A percentile compares a stretch with the other conserved stretches of the same genome.
Conservation (phyloP, 495 filamentous ascomycete species). For the Neurospora sp. region DNA sequence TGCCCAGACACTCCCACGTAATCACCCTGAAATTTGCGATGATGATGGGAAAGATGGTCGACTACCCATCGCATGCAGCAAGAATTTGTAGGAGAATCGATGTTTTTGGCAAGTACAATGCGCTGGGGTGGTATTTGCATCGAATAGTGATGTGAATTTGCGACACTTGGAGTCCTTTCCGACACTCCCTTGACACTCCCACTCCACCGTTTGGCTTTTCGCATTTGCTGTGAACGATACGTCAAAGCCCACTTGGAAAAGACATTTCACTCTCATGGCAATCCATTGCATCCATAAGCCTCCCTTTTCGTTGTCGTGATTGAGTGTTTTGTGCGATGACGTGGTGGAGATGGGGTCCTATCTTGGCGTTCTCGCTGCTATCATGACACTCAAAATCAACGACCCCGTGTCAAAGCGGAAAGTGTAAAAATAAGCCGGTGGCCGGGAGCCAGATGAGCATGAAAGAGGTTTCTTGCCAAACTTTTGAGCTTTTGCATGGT, state of each 20-base stretch:
- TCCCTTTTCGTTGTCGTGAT: neutral
- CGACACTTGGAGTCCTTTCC: neutral
- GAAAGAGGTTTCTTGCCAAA: neutral
- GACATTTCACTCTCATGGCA: neutral
- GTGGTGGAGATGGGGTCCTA: neutral
- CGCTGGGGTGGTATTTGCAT: neutral
- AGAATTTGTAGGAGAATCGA: neutral
- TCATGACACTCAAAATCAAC: neutral
- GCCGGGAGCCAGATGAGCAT: neutral
- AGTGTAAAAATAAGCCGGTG: neutral
- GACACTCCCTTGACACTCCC: neutral
- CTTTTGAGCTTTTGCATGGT: neutral
- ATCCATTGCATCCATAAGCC: neutral
- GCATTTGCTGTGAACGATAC: neutral
- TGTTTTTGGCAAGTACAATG: neutral
- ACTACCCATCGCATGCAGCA: neutral
- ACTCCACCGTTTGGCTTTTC: neutral
- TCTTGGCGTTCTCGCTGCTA: neutral
- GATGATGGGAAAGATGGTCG: neutral
- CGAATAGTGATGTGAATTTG: neutral
- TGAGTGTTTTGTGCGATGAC: neutral
- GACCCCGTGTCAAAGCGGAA: neutral
- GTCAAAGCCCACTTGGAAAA: neutral
- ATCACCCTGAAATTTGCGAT: neutral
- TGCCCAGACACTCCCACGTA: neutral